Evolutionary conservation across 2,329 filamentous ascomycete species (phyloP).

Genomic region (Phialophora chinensis): DNA sequence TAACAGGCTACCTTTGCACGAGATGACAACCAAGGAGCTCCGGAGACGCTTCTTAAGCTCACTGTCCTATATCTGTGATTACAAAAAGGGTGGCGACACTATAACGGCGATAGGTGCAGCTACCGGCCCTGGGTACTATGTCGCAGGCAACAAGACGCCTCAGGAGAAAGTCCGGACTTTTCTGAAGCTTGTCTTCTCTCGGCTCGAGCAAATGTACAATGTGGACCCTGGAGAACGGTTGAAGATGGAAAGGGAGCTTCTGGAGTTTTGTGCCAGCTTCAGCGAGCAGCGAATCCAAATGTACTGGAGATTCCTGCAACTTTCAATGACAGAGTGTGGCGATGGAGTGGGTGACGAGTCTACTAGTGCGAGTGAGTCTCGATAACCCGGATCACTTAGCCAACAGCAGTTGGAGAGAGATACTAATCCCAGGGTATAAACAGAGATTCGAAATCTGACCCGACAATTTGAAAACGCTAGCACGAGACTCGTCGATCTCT

Average conservation of each 20-base stretch:
- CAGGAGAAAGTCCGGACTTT: not conserved
- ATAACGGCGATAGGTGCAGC: conserved; percentile 53
- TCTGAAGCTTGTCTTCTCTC: not conserved
- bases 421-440: not conserved
- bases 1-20: conserved; percentile 15
- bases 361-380: not conserved
- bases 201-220: not conserved
- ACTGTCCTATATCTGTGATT: conserved; percentile 56
- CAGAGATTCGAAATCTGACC: not conserved
- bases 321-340: not conserved
- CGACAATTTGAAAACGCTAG: not conserved
- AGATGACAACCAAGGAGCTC: conserved; percentile 14
- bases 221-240: not conserved
- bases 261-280: not conserved
- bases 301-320: conserved; percentile 8
- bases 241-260: not conserved
- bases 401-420: not conserved
- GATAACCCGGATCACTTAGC: too few relatives aligned
- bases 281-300: conserved; percentile 1
- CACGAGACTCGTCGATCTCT: not conserved
- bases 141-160: conserved; percentile 1
- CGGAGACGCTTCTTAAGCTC: conserved; percentile 46
- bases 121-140: not conserved
- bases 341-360: not conserved
- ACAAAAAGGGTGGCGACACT: conserved; percentile 53